Evolutionary conservation across 108 stramenopile genomes (phyloP).

Genomic region (Fragilaria crotonensis): DNA sequence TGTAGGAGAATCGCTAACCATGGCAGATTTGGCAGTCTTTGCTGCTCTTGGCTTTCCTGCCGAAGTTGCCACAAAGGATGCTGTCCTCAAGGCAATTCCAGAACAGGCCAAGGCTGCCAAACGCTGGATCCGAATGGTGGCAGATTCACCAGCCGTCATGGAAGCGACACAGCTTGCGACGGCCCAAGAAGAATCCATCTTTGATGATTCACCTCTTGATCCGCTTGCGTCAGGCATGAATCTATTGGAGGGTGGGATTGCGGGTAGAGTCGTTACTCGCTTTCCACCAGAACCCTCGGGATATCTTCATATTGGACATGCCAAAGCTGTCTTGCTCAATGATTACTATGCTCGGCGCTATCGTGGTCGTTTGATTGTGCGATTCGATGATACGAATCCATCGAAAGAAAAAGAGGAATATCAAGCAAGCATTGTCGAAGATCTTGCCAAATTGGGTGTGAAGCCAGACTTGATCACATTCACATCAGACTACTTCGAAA

Average conservation of each 20-base stretch:
- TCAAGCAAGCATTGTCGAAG: conserved; percentile 82
- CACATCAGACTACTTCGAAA: conserved; percentile 92
- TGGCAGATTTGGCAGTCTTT: conserved; percentile 90
- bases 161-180: conserved; percentile 72
- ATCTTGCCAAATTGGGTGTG: conserved; percentile 75
- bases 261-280: conserved; percentile 86
- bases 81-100: conserved; percentile 13
- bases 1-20: conserved; percentile 60
- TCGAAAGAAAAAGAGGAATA: conserved; percentile 99
- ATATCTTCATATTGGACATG: conserved; percentile 99
- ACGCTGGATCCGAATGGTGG: conserved; percentile 77
- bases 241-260: conserved; percentile 79
- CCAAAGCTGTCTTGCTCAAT: conserved; percentile 96
- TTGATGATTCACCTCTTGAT: conserved; percentile 31
- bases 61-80: conserved; percentile 24
- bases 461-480: conserved; percentile 85
- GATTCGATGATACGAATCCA: conserved; percentile 99
- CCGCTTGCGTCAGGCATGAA: conserved; percentile 69
- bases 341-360: conserved; percentile 97
- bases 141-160: conserved; percentile 49
- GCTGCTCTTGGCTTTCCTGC: conserved; percentile 65
- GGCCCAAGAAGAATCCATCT: conserved; percentile 57
- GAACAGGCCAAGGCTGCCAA: conserved; percentile 19
- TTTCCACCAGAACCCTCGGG: conserved; percentile 99
- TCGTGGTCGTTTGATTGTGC: conserved; percentile 83